Evolutionary conservation across 306 rosid genomes (phyloP).

Genomic region (Leucaena leucocephala): DNA sequence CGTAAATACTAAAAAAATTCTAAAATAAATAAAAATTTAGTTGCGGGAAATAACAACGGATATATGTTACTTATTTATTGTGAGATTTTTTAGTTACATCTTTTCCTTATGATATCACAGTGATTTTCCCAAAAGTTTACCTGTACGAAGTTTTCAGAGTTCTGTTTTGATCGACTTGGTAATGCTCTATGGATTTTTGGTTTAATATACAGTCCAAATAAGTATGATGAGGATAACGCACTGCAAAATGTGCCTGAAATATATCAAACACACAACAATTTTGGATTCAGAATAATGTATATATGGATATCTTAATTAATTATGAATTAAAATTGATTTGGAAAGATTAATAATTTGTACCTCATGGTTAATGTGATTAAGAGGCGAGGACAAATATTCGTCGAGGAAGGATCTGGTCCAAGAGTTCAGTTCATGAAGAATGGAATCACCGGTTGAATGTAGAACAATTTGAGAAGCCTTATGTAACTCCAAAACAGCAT

Average conservation of each 20-base stretch:
- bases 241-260: conserved; percentile 43
- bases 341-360: conserved; percentile 10
- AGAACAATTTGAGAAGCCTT: conserved; percentile 53
- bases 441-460: conserved; percentile 45
- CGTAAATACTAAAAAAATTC: too few relatives aligned
- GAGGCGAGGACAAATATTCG: neutral
- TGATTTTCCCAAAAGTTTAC: conserved; percentile 19
- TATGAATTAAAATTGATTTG: neutral
- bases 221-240: conserved; percentile 43
- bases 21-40: too few relatives aligned
- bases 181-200: conserved; percentile 5
- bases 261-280: neutral
- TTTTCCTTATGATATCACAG: too few relatives aligned
- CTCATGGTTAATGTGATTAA: conserved; percentile 38
- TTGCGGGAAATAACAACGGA: too few relatives aligned
- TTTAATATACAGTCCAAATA: conserved; percentile 43
- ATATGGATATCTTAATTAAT: neutral
- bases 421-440: neutral
- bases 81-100: too few relatives aligned
- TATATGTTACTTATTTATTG: too few relatives aligned
- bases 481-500: conserved; percentile 45
- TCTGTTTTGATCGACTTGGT: conserved; percentile 36
- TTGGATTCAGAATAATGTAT: neutral
- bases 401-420: conserved; percentile 27
- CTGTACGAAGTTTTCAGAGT: conserved; percentile 50